Base-by-base conservation (phyloP, 139 green algal species). In the Nannochloris sp. region DNA sequence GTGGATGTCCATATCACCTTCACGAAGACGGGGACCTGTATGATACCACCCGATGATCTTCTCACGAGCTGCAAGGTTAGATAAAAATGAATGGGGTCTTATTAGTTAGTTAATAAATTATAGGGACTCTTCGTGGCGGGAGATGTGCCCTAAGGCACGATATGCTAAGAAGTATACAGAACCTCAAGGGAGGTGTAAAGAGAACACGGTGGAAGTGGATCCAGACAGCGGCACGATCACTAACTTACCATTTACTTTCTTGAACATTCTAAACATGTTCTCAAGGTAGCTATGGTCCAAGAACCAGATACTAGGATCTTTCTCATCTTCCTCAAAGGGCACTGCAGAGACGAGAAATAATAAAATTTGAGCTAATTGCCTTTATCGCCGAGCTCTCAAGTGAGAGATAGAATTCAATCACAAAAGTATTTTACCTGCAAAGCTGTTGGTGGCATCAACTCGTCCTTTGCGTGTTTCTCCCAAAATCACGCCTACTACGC, bases 271-370 rank as follows among this genome's bases (percentile, higher is more conserved):
- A 70, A 82, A 96, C 92, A 99, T 99, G 42, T 79, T 79, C 67
- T 99, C 95, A 54, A 97, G 70, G 80, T 99, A 99, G 61, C 77
- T 93, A 83, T 99, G 94, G 73, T 99, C 95, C 55, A 99, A 61
- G 64, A 99, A 99, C 94, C 92, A 99, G 51, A 99, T 98, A 56
- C 37, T 82, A n/a, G 81, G 67, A 64, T 98, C 89, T 31, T 89
- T 83, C 29, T 97, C 90, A 70, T 99, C 94, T 70, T 99, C 95
- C 78, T 99, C 95, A 75, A 99, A 99, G 0, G 95, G 95, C 35
- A 99, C 89, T 91, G 86, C 48, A 45, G 29, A 19, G 24, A 3
- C 19, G 24, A 4, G 10, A 27, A 19, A 19, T 19, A 9, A 12
- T 33, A n/a, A n/a, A n/a, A n/a, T n/a, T n/a, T n/a, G n/a, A n/a